phyloP scores from a whole-genome alignment of 2,329 filamentous ascomycete genomes.

The Emergomyces africanus region DNA sequence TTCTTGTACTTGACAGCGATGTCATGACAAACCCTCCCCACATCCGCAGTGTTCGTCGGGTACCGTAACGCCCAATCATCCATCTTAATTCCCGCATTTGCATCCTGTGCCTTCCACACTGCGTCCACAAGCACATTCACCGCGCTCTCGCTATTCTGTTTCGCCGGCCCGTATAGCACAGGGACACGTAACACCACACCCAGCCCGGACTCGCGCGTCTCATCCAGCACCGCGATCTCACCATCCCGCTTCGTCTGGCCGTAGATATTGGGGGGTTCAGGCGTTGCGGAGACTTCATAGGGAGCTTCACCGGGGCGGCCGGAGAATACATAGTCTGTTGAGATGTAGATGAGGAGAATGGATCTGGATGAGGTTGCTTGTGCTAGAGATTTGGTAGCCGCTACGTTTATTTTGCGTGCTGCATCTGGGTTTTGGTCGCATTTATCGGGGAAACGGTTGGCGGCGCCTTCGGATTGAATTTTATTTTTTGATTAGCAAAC shows the following conservation, averaged over 20 bases:
- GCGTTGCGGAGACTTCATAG: conserved; percentile 52
- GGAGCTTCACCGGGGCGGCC: conserved; percentile 72
- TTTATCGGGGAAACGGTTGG: conserved; percentile 77
- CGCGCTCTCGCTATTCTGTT: conserved; percentile 61
- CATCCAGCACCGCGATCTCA: conserved; percentile 55
- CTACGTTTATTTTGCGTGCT: conserved; percentile 61
- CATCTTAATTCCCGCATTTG: conserved; percentile 53
- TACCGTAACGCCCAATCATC: conserved; percentile 77
- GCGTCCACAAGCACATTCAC: conserved; percentile 69
- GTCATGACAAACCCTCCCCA: conserved; percentile 65
- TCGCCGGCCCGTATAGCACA: conserved; percentile 64
- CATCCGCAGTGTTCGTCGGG: conserved; percentile 81
- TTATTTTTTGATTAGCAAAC: not conserved
- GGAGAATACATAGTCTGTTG: conserved; percentile 68
- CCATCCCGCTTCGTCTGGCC: conserved; percentile 62
- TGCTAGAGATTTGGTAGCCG: conserved; percentile 55
- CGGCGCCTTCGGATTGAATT: conserved; percentile 49
- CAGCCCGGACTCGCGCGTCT: conserved; percentile 40
- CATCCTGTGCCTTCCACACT: conserved; percentile 59
- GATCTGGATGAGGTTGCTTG: conserved; percentile 46
- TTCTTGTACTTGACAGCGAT: conserved; percentile 62
- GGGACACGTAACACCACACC: conserved; percentile 68
- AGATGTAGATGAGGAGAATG: conserved; percentile 46
- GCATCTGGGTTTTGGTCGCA: conserved; percentile 68
- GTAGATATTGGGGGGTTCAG: conserved; percentile 67